phyloP scores from a whole-genome alignment of 73 alveolate species.

The Symbiodinium pilosum region DNA sequence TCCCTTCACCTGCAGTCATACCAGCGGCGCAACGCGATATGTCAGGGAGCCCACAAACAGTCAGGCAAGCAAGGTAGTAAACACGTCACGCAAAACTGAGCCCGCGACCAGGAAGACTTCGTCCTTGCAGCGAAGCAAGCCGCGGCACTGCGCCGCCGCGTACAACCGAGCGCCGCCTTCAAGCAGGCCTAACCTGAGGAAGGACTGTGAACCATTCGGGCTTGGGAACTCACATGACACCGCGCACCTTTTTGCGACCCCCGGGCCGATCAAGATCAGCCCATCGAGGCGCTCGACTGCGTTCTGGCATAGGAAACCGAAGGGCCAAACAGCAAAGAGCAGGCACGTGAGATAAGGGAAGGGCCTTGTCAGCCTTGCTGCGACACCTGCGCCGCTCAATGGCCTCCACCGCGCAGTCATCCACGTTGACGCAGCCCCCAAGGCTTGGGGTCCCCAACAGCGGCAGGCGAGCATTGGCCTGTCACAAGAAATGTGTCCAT shows the following conservation, averaged over 20 bases:
- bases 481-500: not conserved
- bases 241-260: slow-evolving; percentile 14
- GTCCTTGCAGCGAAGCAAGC: not conserved
- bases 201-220: not conserved
- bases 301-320: slow-evolving; percentile 7
- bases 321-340: slow-evolving; percentile 13
- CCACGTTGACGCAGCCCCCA: not conserved
- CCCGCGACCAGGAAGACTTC: not conserved
- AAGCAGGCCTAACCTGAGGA: not conserved
- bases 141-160: slow-evolving; percentile 2
- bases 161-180: not conserved
- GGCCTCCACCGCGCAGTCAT: not conserved
- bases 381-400: slow-evolving; percentile 17
- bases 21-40: not conserved
- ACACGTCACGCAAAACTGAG: not conserved
- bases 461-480: slow-evolving; percentile 2
- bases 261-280: slow-evolving; percentile 12
- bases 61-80: not conserved
- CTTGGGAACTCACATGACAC: not conserved
- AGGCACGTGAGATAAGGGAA: not conserved
- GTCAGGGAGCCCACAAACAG: not conserved
- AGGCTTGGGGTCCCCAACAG: slow-evolving; percentile 12
- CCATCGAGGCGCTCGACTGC: not conserved
- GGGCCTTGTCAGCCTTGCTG: not conserved
- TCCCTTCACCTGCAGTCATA: not conserved